These are phyloP conservation scores for Hemisphaericaspora xylanilytica DNA, from an alignment of 1,139 yeast species.

Conservation along the genomic window DNA sequence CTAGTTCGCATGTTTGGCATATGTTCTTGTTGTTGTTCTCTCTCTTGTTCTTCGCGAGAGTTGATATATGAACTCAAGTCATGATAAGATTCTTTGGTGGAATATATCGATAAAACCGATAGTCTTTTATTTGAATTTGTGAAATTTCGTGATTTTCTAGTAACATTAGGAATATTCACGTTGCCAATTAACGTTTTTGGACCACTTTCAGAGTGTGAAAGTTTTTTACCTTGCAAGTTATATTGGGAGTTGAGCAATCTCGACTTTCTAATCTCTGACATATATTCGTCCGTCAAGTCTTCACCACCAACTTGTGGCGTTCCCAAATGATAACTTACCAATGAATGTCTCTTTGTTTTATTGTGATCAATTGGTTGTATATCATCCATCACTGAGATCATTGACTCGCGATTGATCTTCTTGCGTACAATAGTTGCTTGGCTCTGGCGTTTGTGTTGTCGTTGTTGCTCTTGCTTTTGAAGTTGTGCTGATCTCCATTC, in stretches of 20 bases:
- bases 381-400: conserved; percentile 36
- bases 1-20: conserved; percentile 48
- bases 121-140: conserved; percentile 63
- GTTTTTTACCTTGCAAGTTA: conserved; percentile 26
- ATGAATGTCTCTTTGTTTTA: conserved; percentile 17
- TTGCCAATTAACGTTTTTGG: conserved; percentile 50
- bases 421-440: conserved; percentile 14
- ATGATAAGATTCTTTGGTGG: conserved; percentile 63
- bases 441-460: conserved; percentile 11
- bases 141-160: conserved; percentile 64
- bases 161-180: conserved; percentile 65
- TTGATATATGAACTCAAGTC: conserved; percentile 57
- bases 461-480: conserved; percentile 2
- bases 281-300: conserved; percentile 45
- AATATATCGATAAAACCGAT: conserved; percentile 66
- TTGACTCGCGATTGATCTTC: conserved; percentile 37
- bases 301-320: conserved; percentile 38
- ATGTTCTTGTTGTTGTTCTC: conserved; percentile 23
- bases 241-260: conserved; percentile 44
- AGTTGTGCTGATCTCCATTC: conserved; percentile 22
- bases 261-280: conserved; percentile 45
- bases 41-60: conserved; percentile 25
- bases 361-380: conserved; percentile 8
- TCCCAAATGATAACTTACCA: conserved; percentile 35
- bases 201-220: conserved; percentile 15